These are phyloP conservation scores for Colletotrichum navitas DNA, from an alignment of 2,329 filamentous ascomycete genomes.

Conservation along the genomic window DNA sequence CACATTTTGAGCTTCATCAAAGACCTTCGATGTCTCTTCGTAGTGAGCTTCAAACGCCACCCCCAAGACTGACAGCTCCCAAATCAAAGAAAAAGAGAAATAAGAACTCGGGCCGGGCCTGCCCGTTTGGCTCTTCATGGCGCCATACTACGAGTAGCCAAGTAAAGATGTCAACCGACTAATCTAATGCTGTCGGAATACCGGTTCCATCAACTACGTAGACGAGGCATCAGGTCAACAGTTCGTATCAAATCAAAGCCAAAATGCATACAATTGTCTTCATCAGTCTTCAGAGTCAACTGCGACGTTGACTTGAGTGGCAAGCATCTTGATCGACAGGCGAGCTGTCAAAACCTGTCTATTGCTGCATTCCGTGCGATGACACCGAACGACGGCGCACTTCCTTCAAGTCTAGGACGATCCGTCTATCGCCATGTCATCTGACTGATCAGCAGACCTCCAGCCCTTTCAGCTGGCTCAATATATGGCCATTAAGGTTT, in stretches of 20 bases:
- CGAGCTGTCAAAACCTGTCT: background rate
- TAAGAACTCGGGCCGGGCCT: background rate
- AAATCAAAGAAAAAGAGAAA: background rate
- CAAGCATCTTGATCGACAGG: background rate
- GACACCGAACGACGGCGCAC: background rate
- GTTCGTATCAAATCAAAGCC: background rate
- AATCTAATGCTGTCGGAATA: no score
- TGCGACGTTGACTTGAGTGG: background rate
- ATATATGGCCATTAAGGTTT: background rate
- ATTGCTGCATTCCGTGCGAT: background rate
- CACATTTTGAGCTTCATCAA: constrained; percentile 15
- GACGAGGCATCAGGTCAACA: background rate
- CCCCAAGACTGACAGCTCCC: background rate
- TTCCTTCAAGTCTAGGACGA: background rate
- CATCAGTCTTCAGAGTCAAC: background rate
- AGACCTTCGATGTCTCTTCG: background rate
- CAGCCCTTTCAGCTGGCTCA: background rate
- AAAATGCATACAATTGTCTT: background rate
- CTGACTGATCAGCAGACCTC: background rate
- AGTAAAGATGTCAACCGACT: background rate
- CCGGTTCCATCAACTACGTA: background rate
- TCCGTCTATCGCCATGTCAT: background rate
- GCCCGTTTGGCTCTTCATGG: background rate
- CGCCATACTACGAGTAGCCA: background rate
- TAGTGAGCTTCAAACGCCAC: background rate